phyloP scores from a whole-genome alignment of 2,329 filamentous ascomycete genomes.

The Talaromyces sp. region DNA sequence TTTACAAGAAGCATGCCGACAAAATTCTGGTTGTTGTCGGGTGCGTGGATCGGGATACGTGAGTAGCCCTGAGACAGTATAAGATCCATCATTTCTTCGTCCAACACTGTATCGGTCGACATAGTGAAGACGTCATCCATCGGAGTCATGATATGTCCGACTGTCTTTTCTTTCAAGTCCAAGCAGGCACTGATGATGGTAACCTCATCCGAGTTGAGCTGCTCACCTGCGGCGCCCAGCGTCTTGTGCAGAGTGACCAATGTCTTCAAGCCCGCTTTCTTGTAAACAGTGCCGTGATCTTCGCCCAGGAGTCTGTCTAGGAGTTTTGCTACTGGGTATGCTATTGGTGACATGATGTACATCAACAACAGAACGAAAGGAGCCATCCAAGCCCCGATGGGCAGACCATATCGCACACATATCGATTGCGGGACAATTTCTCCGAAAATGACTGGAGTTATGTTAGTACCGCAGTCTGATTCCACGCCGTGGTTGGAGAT shows the following conservation, averaged over 20 bases:
- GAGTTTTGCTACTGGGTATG: constrained; percentile 92
- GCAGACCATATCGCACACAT: constrained; percentile 91
- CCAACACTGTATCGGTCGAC: constrained; percentile 88
- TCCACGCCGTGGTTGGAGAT: not conserved
- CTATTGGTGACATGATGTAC: constrained; percentile 84
- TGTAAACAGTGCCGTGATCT: constrained; percentile 95
- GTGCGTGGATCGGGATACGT: constrained; percentile 86
- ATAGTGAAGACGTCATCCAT: constrained; percentile 97
- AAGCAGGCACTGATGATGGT: constrained; percentile 97
- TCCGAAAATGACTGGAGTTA: constrained; percentile 79
- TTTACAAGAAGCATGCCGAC: constrained; percentile 98
- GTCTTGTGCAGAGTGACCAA: constrained; percentile 92
- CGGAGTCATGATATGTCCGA: constrained; percentile 95
- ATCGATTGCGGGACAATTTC: constrained; percentile 94
- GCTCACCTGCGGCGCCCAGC: constrained; percentile 74
- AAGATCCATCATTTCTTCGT: constrained; percentile 89
- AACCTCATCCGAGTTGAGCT: constrained; percentile 93
- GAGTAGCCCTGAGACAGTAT: constrained; percentile 94
- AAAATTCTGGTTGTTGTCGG: constrained; percentile 79
- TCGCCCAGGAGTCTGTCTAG: constrained; percentile 89
- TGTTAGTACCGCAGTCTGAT: not conserved
- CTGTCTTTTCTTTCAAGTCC: constrained; percentile 92
- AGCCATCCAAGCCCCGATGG: constrained; percentile 90
- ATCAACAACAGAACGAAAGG: constrained; percentile 82
- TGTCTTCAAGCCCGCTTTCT: constrained; percentile 95